Evolutionary conservation across 768 basidiomycete genomes (phyloP), one percentile per base, ranked within the genome.

Genomic region (Leccinum fibrillosum): DNA sequence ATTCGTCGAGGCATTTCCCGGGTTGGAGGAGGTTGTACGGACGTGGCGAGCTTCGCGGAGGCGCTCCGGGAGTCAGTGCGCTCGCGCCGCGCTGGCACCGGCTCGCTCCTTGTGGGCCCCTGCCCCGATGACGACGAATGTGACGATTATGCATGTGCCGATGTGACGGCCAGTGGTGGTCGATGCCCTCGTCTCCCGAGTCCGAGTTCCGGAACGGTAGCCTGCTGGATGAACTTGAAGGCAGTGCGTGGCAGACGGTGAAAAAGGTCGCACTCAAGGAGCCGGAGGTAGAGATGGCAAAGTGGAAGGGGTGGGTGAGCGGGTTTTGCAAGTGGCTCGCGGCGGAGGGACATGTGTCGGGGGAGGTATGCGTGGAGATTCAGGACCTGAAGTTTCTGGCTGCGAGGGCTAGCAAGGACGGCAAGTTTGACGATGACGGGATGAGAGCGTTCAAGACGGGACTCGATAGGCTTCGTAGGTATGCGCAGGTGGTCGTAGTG

Each of bases 321-420:
- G 58, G 59, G 4, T 51, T 66, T 23, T 49, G 52, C n/a, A 62
- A 58, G 56, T 64, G 66, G 66, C 55, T 66, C 3, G 65, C 62
- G 47, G 65, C 57, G 26, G 47, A 26, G 4, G 64, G 64, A 13
- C 60, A 65, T 58, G 55, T n/a, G 0, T 42, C 17, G 4, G 54
- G 55, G 25, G 17, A 26, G 25, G 56, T 65, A 37, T 26, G 54
- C n/a, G 5, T 65, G 19, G 60, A 62, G 26, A 57, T 62, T 56
- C 63, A 19, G 15, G 42, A 21, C 17, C 15, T 12, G 17, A 39
- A 39, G 37, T 39, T 39, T n/a, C 37, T 4, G 39, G n/a, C 17
- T n/a, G 1, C 17, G 9, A 13, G 39, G n/a, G 39, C 17, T 42
- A 42, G 39, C 39, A 19, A 44, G 11, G 44, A 32, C 10, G 2